Conservation (phyloP, 345 rosid genomes). For the Draba incana region DNA sequence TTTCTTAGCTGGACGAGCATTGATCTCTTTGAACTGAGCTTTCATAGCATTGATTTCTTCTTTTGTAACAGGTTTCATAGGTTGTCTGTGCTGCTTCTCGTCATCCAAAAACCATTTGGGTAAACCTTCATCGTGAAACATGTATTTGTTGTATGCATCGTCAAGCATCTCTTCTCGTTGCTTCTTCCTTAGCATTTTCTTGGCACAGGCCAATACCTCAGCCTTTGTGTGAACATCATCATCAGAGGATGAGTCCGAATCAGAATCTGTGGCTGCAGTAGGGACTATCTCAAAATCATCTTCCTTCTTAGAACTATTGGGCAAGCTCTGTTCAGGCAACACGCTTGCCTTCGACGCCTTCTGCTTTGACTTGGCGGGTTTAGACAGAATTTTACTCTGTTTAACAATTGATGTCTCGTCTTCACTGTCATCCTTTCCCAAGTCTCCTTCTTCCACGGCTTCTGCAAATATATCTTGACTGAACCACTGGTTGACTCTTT, state of each 20-base stretch:
- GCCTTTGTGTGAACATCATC: constrained; percentile 71
- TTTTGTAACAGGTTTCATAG: constrained; percentile 78
- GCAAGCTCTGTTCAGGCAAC: constrained; percentile 29
- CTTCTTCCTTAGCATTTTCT: constrained; percentile 94
- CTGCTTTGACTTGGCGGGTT: constrained; percentile 43
- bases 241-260: constrained; percentile 78
- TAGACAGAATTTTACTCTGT: constrained; percentile 27
- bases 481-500: constrained; percentile 80
- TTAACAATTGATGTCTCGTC: constrained; percentile 55
- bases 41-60: constrained; percentile 85
- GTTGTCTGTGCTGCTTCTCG: constrained; percentile 75
- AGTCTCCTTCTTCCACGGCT: constrained; percentile 79
- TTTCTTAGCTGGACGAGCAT: constrained; percentile 95
- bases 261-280: constrained; percentile 72
- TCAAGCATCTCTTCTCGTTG: constrained; percentile 80
- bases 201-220: constrained; percentile 85
- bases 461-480: constrained; percentile 81
- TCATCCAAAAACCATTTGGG: constrained; percentile 93
- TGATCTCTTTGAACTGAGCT: constrained; percentile 88
- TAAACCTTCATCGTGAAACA: constrained; percentile 73
- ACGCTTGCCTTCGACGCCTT: constrained; percentile 39
- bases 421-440: constrained; percentile 55
- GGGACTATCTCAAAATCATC: constrained; percentile 88
- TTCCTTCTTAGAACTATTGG: constrained; percentile 43
- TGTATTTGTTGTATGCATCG: constrained; percentile 79